Percentiles rank a stretch among this genome's conserved stretches.
Conservation (phyloP, 164 flowering plant genomes). For the Chimonanthus salicifolius region DNA sequence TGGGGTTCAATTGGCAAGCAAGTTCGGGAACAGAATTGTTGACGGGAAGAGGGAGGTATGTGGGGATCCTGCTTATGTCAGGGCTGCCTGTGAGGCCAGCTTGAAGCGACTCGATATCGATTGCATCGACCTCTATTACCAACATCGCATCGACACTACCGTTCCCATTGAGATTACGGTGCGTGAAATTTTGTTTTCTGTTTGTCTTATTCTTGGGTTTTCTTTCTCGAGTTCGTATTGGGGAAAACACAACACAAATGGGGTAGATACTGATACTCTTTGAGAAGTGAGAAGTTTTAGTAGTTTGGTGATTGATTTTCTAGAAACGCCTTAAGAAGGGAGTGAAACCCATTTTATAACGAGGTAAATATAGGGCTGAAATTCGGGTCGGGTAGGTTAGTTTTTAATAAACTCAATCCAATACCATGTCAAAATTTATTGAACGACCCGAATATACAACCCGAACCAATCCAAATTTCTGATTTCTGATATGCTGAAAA, state of each 20-base stretch:
- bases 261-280: no score
- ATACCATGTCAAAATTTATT: slow-evolving; percentile 2
- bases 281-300: neutral
- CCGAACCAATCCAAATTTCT: neutral
- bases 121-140: slow-evolving; percentile 16
- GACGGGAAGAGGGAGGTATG: slow-evolving; percentile 13
- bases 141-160: slow-evolving; percentile 12
- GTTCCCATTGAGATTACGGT: slow-evolving; percentile 17
- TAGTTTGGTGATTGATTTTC: slow-evolving; percentile 36
- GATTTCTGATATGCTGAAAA: no score
- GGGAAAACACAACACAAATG: neutral
- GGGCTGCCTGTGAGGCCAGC: slow-evolving; percentile 11
- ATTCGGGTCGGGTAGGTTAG: no score
- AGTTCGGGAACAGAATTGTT: slow-evolving; percentile 12
- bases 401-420: slow-evolving; percentile 7
- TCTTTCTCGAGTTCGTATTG: neutral
- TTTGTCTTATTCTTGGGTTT: neutral
- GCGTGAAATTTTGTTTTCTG: neutral
- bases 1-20: slow-evolving; percentile 19
- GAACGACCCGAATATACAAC: no score
- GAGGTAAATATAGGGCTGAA: neutral
- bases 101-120: slow-evolving; percentile 15
- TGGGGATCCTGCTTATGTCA: slow-evolving; percentile 13
- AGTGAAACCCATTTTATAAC: neutral
- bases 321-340: slow-evolving; percentile 18